These are phyloP conservation scores for Alternaria atra DNA, from an alignment of 2,329 filamentous ascomycete genomes.

Conservation along the genomic window DNA sequence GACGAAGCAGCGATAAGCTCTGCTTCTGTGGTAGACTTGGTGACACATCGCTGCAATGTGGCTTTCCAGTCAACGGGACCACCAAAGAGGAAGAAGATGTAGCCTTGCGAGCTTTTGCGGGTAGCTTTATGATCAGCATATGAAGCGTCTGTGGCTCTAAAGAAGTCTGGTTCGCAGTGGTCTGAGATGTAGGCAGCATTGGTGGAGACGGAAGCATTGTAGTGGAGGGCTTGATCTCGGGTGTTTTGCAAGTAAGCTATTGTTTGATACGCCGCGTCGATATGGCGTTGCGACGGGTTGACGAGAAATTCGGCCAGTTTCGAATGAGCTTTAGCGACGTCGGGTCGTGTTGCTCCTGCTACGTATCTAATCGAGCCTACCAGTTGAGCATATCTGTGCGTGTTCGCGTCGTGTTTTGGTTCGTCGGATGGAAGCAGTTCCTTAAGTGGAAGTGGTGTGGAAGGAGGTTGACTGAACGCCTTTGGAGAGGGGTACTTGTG, in stretches of 20 bases:
- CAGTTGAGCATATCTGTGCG: conserved; percentile 14
- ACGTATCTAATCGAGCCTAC: conserved; percentile 28
- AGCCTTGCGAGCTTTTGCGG: conserved; percentile 26
- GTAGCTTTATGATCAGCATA: conserved; percentile 25
- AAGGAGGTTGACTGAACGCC: neutral
- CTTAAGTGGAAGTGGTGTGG: conserved; percentile 3
- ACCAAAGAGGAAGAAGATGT: conserved; percentile 28
- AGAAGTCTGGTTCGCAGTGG: conserved; percentile 9
- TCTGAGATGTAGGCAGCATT: neutral
- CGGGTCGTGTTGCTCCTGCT: conserved; percentile 18
- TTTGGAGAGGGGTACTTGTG: conserved; percentile 4
- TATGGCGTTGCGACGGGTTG: conserved; percentile 24
- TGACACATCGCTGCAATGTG: no score
- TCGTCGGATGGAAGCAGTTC: conserved; percentile 16
- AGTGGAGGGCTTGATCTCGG: conserved; percentile 13
- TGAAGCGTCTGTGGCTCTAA: conserved; percentile 22
- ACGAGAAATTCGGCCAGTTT: conserved; percentile 25
- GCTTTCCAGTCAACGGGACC: conserved; percentile 18
- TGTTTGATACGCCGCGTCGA: conserved; percentile 19
- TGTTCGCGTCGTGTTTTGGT: conserved; percentile 14
- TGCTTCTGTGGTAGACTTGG: no score
- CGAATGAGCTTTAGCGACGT: conserved; percentile 26
- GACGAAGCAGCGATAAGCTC: no score
- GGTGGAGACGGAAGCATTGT: conserved; percentile 6
- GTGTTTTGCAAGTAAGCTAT: conserved; percentile 20